Conservation (phyloP, 1,139 yeast genomes). For the Blastobotrys malaysiensis region DNA sequence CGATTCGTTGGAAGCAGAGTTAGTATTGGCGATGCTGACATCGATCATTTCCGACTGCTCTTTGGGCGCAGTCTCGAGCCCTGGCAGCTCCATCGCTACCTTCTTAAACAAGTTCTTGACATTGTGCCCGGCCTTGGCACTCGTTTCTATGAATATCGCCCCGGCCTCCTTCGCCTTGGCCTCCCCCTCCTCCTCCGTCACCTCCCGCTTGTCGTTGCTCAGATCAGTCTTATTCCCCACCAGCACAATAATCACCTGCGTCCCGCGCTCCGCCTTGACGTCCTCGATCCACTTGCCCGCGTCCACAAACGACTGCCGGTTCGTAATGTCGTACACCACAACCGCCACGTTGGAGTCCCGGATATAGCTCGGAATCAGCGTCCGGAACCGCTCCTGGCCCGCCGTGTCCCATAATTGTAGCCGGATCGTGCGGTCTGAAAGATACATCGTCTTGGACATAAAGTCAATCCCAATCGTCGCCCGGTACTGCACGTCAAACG, state of each 20-base stretch:
- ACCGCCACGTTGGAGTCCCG: constrained; percentile 97
- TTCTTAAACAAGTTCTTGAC: constrained; percentile 84
- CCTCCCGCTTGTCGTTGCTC: constrained; percentile 56
- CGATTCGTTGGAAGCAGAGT: constrained; percentile 6
- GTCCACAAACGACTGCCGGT: constrained; percentile 64
- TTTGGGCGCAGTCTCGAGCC: constrained; percentile 47
- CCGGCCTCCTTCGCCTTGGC: constrained; percentile 70
- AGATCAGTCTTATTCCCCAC: constrained; percentile 83
- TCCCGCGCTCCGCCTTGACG: constrained; percentile 71
- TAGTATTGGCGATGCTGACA: constrained; percentile 44
- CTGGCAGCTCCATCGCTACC: constrained; percentile 88
- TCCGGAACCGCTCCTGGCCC: constrained; percentile 94
- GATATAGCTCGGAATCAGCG: constrained; percentile 88
- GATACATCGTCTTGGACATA: constrained; percentile 77
- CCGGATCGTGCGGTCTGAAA: constrained; percentile 68
- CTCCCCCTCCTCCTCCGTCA: constrained; percentile 75
- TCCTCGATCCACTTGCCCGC: constrained; percentile 79
- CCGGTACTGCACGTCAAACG: constrained; percentile 83
- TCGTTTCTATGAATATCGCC: constrained; percentile 83
- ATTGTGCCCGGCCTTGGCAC: constrained; percentile 92
- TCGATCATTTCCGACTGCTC: constrained; percentile 44
- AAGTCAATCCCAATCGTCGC: constrained; percentile 98
- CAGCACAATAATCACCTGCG: constrained; percentile 60
- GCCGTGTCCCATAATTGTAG: constrained; percentile 96
- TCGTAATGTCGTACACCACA: constrained; percentile 89